Base-by-base conservation (phyloP, 2,329 filamentous ascomycete genomes). In the Aspergillus phoenicis region DNA sequence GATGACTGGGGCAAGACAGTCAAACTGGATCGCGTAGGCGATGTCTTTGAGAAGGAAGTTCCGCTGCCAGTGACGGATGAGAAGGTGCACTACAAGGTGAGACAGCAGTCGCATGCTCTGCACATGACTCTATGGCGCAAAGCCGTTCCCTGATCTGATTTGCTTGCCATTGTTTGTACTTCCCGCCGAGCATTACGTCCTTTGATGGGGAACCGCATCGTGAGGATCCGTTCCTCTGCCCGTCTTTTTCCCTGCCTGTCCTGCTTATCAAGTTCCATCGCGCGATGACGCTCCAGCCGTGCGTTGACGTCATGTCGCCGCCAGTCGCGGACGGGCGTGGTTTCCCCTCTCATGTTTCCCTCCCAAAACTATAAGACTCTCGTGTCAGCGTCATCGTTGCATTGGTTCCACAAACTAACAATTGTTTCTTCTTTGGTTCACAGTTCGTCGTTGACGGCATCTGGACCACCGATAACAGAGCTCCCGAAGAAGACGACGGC, bases 1-100 rank as follows among this genome's bases (percentile, higher is more conserved):
- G 94, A 98, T 80, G 85, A 91, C 81, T 99, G 95, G 95, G 85
- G 85, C 68, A 94, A 95, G 83, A 92, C 87, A 59, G 86, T 94
- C 76, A 86, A 90, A 81, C 85, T 99, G 60, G 88, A 93, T 52
- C 92, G 91, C 80, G 84, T 87, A 43, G 90, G 85, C 73, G 82
- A 87, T 52, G 76, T 77, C 65, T 96, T 96, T 78, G 84, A 90
- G 78, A 97, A 97, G 83, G 86, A 87, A 36, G 92, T 99, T 62
- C 81, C 86, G 57, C 83, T 98, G 36, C 82, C 89, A 53, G 81
- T 86, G 58, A 80, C 82, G 15, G 80, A 82, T 52, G 82, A 88
- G 65, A 97, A 95, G 81, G 89, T 96, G 69, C 88, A 89, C 74
- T 99, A 97, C 87, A 99, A 99, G 91, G 94, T 97, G 82, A 66